Percentiles rank a stretch among this genome's conserved stretches.
These are phyloP conservation scores for Blumeria graminis DNA, from an alignment of 2,329 filamentous ascomycete species.

Conservation along the genomic window DNA sequence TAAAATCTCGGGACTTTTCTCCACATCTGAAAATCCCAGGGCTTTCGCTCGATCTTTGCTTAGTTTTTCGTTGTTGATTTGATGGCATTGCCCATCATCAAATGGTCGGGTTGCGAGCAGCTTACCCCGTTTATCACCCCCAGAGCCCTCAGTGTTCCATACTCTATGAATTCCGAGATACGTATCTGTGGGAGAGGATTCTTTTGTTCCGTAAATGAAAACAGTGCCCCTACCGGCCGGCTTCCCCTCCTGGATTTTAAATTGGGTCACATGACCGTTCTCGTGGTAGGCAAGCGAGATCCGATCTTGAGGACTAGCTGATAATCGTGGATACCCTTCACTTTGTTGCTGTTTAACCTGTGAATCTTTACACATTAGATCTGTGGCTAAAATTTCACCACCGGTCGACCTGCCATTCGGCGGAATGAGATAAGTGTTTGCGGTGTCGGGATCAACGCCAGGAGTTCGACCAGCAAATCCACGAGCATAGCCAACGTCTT, in stretches of 20 bases:
- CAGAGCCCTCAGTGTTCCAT: slow-evolving; percentile 62
- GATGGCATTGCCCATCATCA: slow-evolving; percentile 79
- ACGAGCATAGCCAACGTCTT: slow-evolving; percentile 52
- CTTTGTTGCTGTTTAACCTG: slow-evolving; percentile 26
- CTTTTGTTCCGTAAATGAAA: slow-evolving; percentile 46
- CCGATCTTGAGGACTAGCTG: slow-evolving; percentile 32
- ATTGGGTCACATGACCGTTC: slow-evolving; percentile 51
- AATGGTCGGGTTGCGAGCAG: slow-evolving; percentile 59
- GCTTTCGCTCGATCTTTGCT: slow-evolving; percentile 31
- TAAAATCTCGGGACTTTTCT: slow-evolving; percentile 33
- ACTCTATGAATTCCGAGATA: slow-evolving; percentile 42
- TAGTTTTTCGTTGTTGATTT: slow-evolving; percentile 32
- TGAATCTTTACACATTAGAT: slow-evolving; percentile 36
- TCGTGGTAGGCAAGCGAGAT: slow-evolving; percentile 46
- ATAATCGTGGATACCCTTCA: slow-evolving; percentile 8
- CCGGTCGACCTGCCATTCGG: slow-evolving; percentile 21
- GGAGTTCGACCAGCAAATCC: slow-evolving; percentile 36
- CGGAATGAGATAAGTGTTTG: slow-evolving; percentile 41
- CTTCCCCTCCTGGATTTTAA: slow-evolving; percentile 30
- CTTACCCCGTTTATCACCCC: slow-evolving; percentile 53
- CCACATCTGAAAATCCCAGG: slow-evolving; percentile 21
- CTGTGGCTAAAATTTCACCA: slow-evolving; percentile 22
- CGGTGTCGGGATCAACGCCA: slow-evolving; percentile 33
- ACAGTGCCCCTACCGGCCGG: slow-evolving; percentile 44
- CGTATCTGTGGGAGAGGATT: slow-evolving; percentile 27